Conservation (phyloP, 805 yeast species). For the Saccharomycopsis malanga region DNA sequence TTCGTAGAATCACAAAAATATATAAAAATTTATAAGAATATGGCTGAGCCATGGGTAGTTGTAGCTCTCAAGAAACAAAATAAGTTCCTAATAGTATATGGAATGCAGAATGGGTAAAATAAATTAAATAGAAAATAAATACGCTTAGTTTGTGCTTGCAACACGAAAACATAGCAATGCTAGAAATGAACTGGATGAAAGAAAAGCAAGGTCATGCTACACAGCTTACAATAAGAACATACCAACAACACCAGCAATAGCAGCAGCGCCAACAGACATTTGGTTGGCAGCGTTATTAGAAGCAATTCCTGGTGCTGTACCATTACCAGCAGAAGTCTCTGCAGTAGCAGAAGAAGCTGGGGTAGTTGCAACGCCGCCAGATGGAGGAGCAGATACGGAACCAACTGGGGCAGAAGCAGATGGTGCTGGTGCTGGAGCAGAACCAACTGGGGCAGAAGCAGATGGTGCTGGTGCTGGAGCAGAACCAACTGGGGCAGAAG, state of each 20-base stretch:
- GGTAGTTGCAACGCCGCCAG: background rate
- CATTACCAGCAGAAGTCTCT: background rate
- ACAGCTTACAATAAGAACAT: conserved; percentile 20
- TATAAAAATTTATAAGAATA: too few species aligned
- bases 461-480: conserved; percentile 13
- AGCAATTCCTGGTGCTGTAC: conserved; percentile 8
- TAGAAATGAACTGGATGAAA: too few species aligned
- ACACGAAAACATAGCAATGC: too few species aligned
- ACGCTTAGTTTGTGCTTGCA: too few species aligned
- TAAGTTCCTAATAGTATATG: too few species aligned
- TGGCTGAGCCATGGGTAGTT: too few species aligned
- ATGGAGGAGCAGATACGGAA: background rate
- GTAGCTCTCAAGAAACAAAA: too few species aligned
- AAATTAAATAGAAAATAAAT: too few species aligned
- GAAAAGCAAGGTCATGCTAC: too few species aligned
- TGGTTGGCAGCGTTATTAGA: conserved; percentile 23
- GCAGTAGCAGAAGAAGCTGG: background rate
- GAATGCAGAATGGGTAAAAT: too few species aligned
- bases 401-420: conserved; percentile 26
- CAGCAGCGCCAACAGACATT: conserved; percentile 22
- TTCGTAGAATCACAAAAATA: too few species aligned
- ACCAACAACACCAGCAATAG: conserved; percentile 23
- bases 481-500: background rate
- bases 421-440: conserved; percentile 21
- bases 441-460: conserved; percentile 6